Evolutionary conservation across 257 asterid species (phyloP), one percentile per base, ranked within the genome.

Genomic region (Solanum sejunctum): DNA sequence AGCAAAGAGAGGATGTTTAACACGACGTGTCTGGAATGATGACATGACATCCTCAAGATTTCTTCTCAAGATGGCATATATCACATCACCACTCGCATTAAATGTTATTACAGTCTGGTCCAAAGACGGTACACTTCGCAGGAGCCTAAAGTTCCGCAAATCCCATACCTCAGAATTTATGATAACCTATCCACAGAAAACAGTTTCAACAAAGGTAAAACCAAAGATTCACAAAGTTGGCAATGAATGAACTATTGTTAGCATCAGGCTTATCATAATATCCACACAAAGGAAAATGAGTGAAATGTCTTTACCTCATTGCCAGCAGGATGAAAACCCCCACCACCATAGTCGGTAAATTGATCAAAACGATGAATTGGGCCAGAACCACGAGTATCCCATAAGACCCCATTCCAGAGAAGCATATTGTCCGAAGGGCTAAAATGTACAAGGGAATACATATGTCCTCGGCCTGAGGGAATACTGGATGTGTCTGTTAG

Each of bases 81-180:
- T 95, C 64, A 97, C 99, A 80, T 95, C 98, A 6, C 99, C 98
- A 61, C 93, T 92, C 28, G 97, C 93, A 61, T 97, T 97, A 81
- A 97, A 97, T 51, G 98, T 95, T 80, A 97, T 94, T 54, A 88
- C 87, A 0, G 99, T 95, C 88, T 95, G 98, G 82, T 93, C 97
- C 90, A 97, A 88, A 7, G 99, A 97, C 11, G 98, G 97, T 12
- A 97, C 98, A 43, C 93, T 97, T 12, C 96, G 92, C 12, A 95
- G 97, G 58, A 97, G 95, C 90, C 94, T 89, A 70, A 87, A 92
- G 84, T 97, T 97, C 28, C 99, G 91, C 81, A 97, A 97, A 89
- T 97, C 99, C 98, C 98, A 97, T 45, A 97, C 98, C 92, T 97
- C 99, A 3, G 98, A 93, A 89, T 97, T 94, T 89, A 95, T 95